Conservation (phyloP, 2,329 filamentous ascomycete species). For the Hypoxylon sp. region DNA sequence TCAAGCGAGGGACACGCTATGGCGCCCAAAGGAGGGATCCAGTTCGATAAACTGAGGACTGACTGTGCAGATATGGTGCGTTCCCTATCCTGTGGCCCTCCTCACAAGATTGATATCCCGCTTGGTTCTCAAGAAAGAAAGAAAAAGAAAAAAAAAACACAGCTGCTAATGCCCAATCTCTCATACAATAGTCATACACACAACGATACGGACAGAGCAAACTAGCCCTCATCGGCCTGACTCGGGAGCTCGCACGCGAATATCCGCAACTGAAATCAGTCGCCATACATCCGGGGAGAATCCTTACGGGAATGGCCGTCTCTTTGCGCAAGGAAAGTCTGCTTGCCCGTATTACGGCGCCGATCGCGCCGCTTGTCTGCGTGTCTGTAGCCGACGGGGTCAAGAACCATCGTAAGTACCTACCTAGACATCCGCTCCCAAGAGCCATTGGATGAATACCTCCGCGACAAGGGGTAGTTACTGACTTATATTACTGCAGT, state of each 20-base stretch:
- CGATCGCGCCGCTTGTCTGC: slow-evolving; percentile 18
- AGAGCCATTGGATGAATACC: too few species aligned
- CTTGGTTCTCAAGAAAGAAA: background rate
- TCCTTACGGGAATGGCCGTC: slow-evolving; percentile 30
- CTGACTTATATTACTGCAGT: too few species aligned
- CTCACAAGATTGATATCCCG: too few species aligned
- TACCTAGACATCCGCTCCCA: too few species aligned
- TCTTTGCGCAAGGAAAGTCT: slow-evolving; percentile 26
- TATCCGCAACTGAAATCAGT: slow-evolving; percentile 51
- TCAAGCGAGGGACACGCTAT: slow-evolving; percentile 44
- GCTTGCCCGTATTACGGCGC: slow-evolving; percentile 1
- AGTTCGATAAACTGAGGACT: slow-evolving; percentile 49
- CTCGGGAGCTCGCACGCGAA: slow-evolving; percentile 52
- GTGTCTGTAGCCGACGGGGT: slow-evolving; percentile 48
- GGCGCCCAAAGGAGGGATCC: slow-evolving; percentile 48
- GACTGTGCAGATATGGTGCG: slow-evolving; percentile 42
- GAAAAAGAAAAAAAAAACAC: too few species aligned
- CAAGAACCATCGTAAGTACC: slow-evolving; percentile 50
- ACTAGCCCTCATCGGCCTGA: slow-evolving; percentile 60
- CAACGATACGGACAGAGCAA: slow-evolving; percentile 61
- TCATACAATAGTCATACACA: slow-evolving; percentile 34
- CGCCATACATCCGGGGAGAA: slow-evolving; percentile 32
- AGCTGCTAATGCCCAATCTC: too few species aligned
- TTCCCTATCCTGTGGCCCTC: too few species aligned
- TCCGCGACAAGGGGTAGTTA: too few species aligned